These are phyloP conservation scores for Chaetomidium leptoderma DNA, from an alignment of 495 filamentous ascomycete species.

Conservation along the genomic window DNA sequence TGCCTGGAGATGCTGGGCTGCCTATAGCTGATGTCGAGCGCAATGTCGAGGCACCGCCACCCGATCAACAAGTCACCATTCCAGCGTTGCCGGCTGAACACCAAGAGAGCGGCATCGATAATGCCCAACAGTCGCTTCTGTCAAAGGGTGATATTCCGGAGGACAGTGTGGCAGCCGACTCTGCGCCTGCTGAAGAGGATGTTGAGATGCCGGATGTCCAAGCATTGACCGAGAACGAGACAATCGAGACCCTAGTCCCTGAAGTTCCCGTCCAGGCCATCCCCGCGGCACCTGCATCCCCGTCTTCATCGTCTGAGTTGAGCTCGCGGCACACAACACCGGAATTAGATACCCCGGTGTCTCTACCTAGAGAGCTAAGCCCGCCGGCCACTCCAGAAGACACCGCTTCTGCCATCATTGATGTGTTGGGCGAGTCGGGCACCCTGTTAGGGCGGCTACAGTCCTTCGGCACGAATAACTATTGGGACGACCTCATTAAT, in stretches of 20 bases:
- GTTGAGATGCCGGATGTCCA: neutral
- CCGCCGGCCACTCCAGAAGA: neutral
- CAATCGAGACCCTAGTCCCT: neutral
- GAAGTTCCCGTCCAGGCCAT: neutral
- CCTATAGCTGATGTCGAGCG: neutral
- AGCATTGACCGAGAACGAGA: neutral
- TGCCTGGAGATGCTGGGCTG: neutral
- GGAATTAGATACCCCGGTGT: slow-evolving; percentile 1
- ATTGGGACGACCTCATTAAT: no score
- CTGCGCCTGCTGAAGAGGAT: neutral
- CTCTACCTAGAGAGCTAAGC: neutral
- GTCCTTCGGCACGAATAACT: slow-evolving; percentile 15
- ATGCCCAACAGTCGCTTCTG: no score
- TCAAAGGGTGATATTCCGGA: no score
- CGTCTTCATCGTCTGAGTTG: slow-evolving; percentile 7
- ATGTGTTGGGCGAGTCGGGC: slow-evolving; percentile 20
- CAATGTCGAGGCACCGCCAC: neutral
- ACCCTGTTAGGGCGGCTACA: slow-evolving; percentile 18
- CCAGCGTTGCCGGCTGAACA: neutral
- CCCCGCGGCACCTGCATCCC: neutral
- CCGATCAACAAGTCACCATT: neutral
- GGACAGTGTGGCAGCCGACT: neutral
- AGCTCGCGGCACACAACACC: slow-evolving; percentile 15
- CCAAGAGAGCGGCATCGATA: no score
- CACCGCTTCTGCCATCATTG: neutral